Conservation (phyloP, 2,329 filamentous ascomycete species). For the Aureobasidium namibiae region DNA sequence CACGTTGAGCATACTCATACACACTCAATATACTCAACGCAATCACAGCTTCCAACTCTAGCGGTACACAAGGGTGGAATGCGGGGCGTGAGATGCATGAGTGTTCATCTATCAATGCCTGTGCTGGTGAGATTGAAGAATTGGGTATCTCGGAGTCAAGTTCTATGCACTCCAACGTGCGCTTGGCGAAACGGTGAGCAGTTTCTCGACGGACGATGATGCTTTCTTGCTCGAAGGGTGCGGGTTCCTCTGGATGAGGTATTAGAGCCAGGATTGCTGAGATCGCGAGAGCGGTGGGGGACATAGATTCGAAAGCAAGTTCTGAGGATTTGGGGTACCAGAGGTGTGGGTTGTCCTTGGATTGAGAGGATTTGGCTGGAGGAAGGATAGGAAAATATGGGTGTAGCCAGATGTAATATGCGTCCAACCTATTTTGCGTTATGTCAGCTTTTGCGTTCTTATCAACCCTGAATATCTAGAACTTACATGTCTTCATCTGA, state of each 20-base stretch:
- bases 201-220: conserved; percentile 39
- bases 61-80: conserved; percentile 38
- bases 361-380: conserved; percentile 29
- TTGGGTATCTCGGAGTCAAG: conserved; percentile 41
- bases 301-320: conserved; percentile 32
- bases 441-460: not conserved
- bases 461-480: not conserved
- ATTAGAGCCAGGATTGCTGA: conserved; percentile 43
- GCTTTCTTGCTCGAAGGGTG: conserved; percentile 32
- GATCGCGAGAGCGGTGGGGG: conserved; percentile 40
- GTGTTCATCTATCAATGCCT: conserved; percentile 35
- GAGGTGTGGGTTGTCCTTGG: conserved; percentile 25
- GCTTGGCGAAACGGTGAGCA: conserved; percentile 42
- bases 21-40: conserved; percentile 42
- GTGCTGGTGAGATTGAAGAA: conserved; percentile 36
- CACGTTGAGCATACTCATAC: conserved; percentile 47
- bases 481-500: conserved; percentile 4
- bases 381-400: conserved; percentile 44
- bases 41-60: conserved; percentile 42
- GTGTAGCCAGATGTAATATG: conserved; percentile 47
- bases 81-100: conserved; percentile 28
- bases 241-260: conserved; percentile 34
- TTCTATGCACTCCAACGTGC: conserved; percentile 42
- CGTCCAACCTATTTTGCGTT: conserved; percentile 32
- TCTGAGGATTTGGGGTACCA: conserved; percentile 25